Base-by-base conservation (phyloP, 139 green algal species). In the Closterium sp. region DNA sequence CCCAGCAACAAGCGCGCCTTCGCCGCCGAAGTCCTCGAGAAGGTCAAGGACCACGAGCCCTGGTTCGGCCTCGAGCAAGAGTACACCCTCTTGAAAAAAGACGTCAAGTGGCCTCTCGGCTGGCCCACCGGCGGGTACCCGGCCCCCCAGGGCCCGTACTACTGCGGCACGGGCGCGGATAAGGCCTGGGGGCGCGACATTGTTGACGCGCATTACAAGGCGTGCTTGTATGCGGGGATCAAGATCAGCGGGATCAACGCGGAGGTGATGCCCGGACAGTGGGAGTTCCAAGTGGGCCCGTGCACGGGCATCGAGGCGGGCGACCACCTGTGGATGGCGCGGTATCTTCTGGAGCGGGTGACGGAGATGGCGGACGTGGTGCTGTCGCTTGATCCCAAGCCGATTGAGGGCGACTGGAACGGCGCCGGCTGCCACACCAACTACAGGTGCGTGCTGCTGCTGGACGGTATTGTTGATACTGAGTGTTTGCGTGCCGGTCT, bases 281-380 rank as follows among this genome's bases (percentile, higher is more conserved):
- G 98, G 98, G 98, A 99, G 96, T 99, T 98, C 96, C 95, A 97
- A 95, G 97, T 99, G 4, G 98, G 98, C 55, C 98, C 98, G 83
- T 98, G 95, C 96, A 93, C 92, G 23, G 98, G 98, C 92, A 99
- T 99, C 89, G 93, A 94, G 32, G 95, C 94, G 81, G 97, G 96
- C 76, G 98, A 99, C 94, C 95, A 99, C 90, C 95, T 99, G 95
- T 99, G 97, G 98, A 99, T 99, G 96, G 96, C 94, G 7, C 96
- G 97, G 36, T 99, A 98, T 96, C 94, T 99, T 84, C 95, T 99
- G 89, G 93, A 97, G 93, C 96, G 98, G 87, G 91, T 99, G 25
- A 95, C 94, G 21, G 97, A 99, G 96, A 94, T 97, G 88, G 98
- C 96, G 96, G 98, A 98, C 89, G 96, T 99, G 23, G 94, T 98